A percentile compares a stretch with the other conserved stretches of the same genome.
Evolutionary conservation across 345 rosid species (phyloP).

Genomic region (Gynandropsis gynandra): DNA sequence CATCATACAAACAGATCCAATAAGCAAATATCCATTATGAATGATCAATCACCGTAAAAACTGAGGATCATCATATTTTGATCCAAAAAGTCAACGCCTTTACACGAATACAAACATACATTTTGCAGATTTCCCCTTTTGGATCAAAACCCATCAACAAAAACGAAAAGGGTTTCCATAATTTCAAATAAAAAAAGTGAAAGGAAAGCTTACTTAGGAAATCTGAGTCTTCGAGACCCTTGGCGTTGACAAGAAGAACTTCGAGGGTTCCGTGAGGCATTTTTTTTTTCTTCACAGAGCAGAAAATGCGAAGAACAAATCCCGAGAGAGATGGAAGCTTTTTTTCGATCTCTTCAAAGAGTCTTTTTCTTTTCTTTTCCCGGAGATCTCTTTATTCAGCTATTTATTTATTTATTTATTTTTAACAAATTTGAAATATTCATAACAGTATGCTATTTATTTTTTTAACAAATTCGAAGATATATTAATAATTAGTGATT

Average conservation of each 20-base stretch:
- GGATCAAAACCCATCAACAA: conserved; percentile 13
- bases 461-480: no score
- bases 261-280: conserved; percentile 62
- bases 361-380: neutral
- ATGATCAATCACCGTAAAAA: conserved; percentile 1
- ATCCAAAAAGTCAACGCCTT: conserved; percentile 11
- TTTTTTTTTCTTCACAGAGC: neutral
- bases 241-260: conserved; percentile 54
- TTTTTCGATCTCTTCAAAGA: no score
- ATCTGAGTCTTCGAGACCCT: conserved; percentile 55
- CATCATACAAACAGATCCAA: neutral
- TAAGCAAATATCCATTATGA: neutral
- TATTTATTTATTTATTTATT: no score
- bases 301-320: no score
- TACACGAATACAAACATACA: conserved; percentile 3
- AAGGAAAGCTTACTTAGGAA: conserved; percentile 36
- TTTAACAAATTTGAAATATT: no score
- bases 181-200: neutral
- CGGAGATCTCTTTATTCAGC: no score
- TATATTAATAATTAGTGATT: no score
- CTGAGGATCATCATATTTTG: conserved; percentile 1
- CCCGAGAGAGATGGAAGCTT: no score
- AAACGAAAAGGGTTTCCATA: neutral
- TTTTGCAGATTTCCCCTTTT: conserved; percentile 10
- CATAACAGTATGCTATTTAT: no score